Percentiles rank a stretch among this genome's conserved stretches.
Evolutionary conservation across 495 filamentous ascomycete species (phyloP).

Genomic region (Pseudomonodictys pantanalensis): DNA sequence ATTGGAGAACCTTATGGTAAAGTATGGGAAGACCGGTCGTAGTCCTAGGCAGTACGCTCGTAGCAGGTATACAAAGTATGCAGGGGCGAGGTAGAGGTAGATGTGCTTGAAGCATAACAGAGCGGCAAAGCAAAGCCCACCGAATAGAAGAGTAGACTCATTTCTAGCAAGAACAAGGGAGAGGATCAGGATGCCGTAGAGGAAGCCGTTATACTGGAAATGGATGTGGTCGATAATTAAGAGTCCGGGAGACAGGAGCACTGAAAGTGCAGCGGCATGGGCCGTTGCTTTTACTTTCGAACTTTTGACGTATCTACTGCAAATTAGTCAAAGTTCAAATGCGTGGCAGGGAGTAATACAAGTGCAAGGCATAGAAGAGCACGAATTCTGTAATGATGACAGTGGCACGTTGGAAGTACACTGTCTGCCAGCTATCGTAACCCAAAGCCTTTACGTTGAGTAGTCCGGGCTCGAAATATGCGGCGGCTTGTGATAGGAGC

Average conservation of each 20-base stretch:
- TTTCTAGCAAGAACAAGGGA: constrained; percentile 80
- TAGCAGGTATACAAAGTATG: constrained; percentile 91
- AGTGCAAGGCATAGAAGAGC: constrained; percentile 76
- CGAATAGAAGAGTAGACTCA: constrained; percentile 69
- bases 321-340: constrained; percentile 4
- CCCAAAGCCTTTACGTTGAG: constrained; percentile 73
- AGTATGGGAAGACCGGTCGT: constrained; percentile 62
- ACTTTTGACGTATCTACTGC: constrained; percentile 65
- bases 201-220: constrained; percentile 97
- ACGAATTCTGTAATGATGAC: constrained; percentile 86
- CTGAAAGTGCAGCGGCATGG: constrained; percentile 82
- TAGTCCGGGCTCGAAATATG: constrained; percentile 75
- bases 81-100: constrained; percentile 93
- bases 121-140: constrained; percentile 77
- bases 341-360: constrained; percentile 48
- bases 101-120: constrained; percentile 96
- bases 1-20: constrained; percentile 74
- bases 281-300: constrained; percentile 70
- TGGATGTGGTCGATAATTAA: constrained; percentile 98
- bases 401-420: constrained; percentile 86
- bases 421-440: constrained; percentile 85
- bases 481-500: constrained; percentile 78
- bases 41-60: constrained; percentile 83
- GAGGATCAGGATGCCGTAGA: constrained; percentile 84
- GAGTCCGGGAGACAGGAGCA: constrained; percentile 86